Percentiles rank a stretch among this genome's conserved stretches.
These are phyloP conservation scores for Podaxis sp. DNA, from an alignment of 768 basidiomycete genomes.

Conservation along the genomic window DNA sequence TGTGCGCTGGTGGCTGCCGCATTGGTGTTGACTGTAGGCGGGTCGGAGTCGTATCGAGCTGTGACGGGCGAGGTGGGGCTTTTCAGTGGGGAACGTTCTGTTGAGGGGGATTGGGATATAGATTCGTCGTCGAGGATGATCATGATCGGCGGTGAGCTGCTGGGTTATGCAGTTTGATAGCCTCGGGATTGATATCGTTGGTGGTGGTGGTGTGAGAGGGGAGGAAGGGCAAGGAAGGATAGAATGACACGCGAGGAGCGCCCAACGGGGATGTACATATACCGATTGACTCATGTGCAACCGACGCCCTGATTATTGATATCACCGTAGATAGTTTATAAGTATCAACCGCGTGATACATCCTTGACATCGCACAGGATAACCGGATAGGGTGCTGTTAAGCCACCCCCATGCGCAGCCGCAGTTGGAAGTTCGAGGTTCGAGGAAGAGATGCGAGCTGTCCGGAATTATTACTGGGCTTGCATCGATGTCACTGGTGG, in stretches of 20 bases:
- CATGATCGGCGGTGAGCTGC: conserved; percentile 1
- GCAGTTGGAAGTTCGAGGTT: neutral
- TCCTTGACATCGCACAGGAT: neutral
- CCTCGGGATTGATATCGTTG: neutral
- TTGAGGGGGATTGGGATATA: neutral
- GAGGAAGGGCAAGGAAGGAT: no score
- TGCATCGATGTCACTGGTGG: neutral
- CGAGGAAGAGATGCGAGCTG: no score
- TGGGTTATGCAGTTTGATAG: neutral
- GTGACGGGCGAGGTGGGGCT: conserved; percentile 6
- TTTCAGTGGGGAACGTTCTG: conserved; percentile 26
- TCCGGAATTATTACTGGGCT: no score
- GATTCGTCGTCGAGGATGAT: conserved; percentile 16
- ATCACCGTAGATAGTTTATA: neutral
- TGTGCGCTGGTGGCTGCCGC: neutral
- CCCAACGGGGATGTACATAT: neutral
- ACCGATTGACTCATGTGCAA: neutral
- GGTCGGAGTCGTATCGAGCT: conserved; percentile 1
- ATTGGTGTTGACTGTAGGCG: neutral
- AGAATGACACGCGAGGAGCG: neutral
- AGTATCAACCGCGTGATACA: neutral
- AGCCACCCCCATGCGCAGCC: neutral
- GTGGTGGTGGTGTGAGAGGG: neutral
- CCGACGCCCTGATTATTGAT: neutral
- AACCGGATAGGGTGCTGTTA: neutral